Percentiles rank a stretch among this genome's conserved stretches.
Evolutionary conservation across 2,329 filamentous ascomycete species (phyloP).

Genomic region (Fusarium piperis): DNA sequence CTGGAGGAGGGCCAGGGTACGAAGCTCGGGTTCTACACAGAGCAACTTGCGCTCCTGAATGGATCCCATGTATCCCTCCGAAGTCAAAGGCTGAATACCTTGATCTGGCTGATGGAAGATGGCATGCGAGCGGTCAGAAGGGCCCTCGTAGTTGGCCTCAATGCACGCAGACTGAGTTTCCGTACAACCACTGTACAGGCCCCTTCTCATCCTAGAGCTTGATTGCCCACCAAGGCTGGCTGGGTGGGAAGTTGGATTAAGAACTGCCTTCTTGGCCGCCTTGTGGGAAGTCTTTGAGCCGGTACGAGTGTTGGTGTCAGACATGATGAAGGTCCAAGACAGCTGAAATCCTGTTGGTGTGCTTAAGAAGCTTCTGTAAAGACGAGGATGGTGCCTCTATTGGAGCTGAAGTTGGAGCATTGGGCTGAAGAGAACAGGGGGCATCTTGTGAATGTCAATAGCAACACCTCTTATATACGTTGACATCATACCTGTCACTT

Average conservation of each 20-base stretch:
- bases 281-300: neutral
- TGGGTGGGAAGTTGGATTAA: neutral
- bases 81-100: neutral
- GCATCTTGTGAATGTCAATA: neutral
- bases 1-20: neutral
- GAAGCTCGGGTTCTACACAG: neutral
- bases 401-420: neutral
- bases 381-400: neutral
- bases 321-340: neutral
- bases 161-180: neutral
- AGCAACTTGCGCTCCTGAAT: neutral
- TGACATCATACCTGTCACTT: neutral
- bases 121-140: neutral
- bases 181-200: neutral
- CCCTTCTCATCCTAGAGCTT: neutral
- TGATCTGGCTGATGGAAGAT: neutral
- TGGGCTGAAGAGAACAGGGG: neutral
- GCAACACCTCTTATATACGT: neutral
- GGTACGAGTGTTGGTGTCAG: neutral
- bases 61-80: neutral
- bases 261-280: neutral
- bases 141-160: neutral
- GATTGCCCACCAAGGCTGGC: neutral
- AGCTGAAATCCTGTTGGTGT: neutral
- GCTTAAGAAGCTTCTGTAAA: neutral